Conservation (phyloP, 805 yeast species). For the Metschnikowia baotianmanensis region DNA sequence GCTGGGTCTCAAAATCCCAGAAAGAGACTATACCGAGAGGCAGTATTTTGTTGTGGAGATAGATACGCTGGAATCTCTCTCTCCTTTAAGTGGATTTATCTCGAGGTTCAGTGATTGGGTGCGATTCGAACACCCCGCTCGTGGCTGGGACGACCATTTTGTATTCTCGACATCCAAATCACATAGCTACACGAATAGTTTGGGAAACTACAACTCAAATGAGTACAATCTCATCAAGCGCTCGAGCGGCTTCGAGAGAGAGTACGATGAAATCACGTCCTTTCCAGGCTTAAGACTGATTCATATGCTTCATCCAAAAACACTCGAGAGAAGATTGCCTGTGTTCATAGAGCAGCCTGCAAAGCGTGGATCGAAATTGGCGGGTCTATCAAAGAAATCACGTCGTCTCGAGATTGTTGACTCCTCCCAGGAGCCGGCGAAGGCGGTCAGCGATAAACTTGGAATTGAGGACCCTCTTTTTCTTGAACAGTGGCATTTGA, state of each 20-base stretch:
- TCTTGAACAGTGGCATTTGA: slow-evolving; percentile 85
- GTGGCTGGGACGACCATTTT: slow-evolving; percentile 59
- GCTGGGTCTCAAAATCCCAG: slow-evolving; percentile 14
- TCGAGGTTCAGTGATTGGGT: slow-evolving; percentile 34
- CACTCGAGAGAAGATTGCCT: slow-evolving; percentile 57
- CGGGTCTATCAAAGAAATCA: neutral
- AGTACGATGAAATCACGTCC: slow-evolving; percentile 24
- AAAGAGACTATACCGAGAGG: slow-evolving; percentile 46
- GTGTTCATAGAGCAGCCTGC: slow-evolving; percentile 34
- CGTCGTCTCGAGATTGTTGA: slow-evolving; percentile 36
- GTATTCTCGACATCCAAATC: slow-evolving; percentile 58
- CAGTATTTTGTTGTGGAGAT: slow-evolving; percentile 67
- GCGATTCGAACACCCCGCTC: slow-evolving; percentile 59
- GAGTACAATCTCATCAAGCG: slow-evolving; percentile 28
- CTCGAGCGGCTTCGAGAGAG: slow-evolving; percentile 23
- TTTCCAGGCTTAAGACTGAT: slow-evolving; percentile 43
- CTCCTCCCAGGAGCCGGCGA: slow-evolving; percentile 48
- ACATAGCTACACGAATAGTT: slow-evolving; percentile 30
- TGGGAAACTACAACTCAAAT: slow-evolving; percentile 38
- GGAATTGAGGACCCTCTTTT: slow-evolving; percentile 83
- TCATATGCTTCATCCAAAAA: slow-evolving; percentile 53
- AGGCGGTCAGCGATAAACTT: slow-evolving; percentile 50
- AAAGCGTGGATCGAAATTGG: neutral
- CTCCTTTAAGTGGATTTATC: slow-evolving; percentile 35
- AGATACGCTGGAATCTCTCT: slow-evolving; percentile 24